phyloP scores from a whole-genome alignment of 176 grass and related monocot species.

The Zizania latifolia region DNA sequence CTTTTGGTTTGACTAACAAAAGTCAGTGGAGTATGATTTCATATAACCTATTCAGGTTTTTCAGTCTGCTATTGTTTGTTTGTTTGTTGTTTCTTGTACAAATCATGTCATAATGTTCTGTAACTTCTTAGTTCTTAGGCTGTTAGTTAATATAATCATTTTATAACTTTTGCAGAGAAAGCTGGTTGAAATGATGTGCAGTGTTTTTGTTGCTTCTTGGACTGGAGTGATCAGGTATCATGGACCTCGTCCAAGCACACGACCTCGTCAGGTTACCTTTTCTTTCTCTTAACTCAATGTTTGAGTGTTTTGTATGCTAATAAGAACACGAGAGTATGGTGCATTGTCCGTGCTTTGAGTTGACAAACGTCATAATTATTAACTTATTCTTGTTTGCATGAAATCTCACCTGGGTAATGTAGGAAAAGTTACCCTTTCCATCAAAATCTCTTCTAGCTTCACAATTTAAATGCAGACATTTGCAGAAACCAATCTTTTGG shows the following conservation, averaged over 20 bases:
- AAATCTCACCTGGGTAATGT: background rate
- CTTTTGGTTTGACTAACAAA: background rate
- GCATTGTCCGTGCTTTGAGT: background rate
- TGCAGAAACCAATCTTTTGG: background rate
- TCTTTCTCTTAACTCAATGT: conserved; percentile 5
- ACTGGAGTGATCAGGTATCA: conserved; percentile 92
- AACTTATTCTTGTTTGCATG: background rate
- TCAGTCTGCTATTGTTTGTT: background rate
- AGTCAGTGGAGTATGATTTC: background rate
- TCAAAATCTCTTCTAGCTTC: background rate
- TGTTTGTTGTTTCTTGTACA: background rate
- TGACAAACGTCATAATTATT: background rate
- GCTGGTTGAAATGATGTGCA: conserved; percentile 96
- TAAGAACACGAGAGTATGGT: background rate
- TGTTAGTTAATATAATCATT: conserved; percentile 18
- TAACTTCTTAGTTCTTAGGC: background rate
- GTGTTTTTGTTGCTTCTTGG: conserved; percentile 91
- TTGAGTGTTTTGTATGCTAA: background rate
- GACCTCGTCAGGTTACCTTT: conserved; percentile 64
- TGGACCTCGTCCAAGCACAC: conserved; percentile 78
- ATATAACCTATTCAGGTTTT: background rate
- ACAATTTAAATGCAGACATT: background rate
- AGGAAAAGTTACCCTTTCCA: background rate
- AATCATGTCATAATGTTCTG: conserved; percentile 22
- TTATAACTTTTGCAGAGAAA: conserved; percentile 61